Evolutionary conservation across 768 basidiomycete species (phyloP), one percentile per base, ranked within the genome.

Genomic region (Lentinula sp.): DNA sequence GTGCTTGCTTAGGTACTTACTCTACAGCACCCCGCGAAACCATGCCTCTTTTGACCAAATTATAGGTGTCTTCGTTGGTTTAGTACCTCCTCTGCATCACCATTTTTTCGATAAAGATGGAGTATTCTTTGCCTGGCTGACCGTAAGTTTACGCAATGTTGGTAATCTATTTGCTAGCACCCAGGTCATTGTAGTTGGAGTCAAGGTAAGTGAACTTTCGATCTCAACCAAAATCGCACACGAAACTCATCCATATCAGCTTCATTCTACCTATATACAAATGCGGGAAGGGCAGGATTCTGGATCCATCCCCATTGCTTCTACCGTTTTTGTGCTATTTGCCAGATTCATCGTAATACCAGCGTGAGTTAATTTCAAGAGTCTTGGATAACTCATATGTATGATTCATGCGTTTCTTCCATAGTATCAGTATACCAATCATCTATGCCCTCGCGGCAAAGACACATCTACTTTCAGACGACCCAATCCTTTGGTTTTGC

Each of bases 91-190:
- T 23, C 13, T 49, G 15, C 58, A 59, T 31, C 18, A 50, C 15
- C 58, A 50, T 16, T 59, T 59, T 16, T 49, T 59, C 48, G 46
- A 50, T 18, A 59, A 49, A 21, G 46, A 52, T 13, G 58, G 58
- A 0, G 13, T 50, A 3, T 59, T 59, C 21, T 18, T 37, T 16
- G 58, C 58, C n/a, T 59, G 58, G 58, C 39, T 59, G 37, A 59
- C 58, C 32, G 50, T 52, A 9, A 59, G 58, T 50, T 39, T 59
- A 46, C 18, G 32, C 5, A 59, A 49, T 42, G 21, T 59, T 13
- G 58, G 58, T 39, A 49, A 59, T n/a, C 31, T 59, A 18, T 61
- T 61, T 55, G 55, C 55, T 43, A 40, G 55, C 39, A 43, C 23
- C 4, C 55, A 56, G 23, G 55, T 56, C 15, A 42, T 56, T 28